Base-by-base conservation (phyloP, 192 early-diverging fungal species). In the Gonapodya prolifera region DNA sequence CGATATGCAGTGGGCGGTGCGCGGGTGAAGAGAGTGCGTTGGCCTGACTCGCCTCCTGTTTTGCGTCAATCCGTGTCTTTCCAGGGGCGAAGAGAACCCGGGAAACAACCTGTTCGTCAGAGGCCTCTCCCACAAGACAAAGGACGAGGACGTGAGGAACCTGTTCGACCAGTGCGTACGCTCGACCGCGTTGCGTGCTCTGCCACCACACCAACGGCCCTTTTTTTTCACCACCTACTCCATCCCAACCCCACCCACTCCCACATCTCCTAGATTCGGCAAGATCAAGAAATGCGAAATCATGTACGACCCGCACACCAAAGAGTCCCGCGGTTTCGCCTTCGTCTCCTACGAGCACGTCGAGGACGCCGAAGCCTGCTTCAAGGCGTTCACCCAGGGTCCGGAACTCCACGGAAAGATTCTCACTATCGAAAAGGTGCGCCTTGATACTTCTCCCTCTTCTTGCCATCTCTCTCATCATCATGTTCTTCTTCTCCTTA, bases 301-400 rank as follows among this genome's bases (percentile, higher is more conserved):
- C 75, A 92, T 93, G 90, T 86, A 86, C 78, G 93, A 94, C 78
- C 93, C 93, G 30, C 93, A 94, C 81, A 87, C 85, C 28, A 85
- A 86, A 31, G 91, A 93, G 71, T 94, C 93, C 33, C 77, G 89
- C 83, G 85, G 91, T 1, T 87, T 87, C 76, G 86, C 83, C 33
- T 88, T 88, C 70, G 82, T 88, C 30, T 78, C 78, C 2, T 87
- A 84, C 76, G 79, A 76, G 28, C 71, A 75, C 30, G 34, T 77
- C 35, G 80, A 80, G 13, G 79, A 80, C 69, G 87, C 87, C 1
- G 83, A 84, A 35, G 79, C 74, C 34, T 86, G 84, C 35, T 1
- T 81, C 13, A 81, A 61, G 28, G 80, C 75, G 30, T 34, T 86
- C 30, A 83, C 79, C 77, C 81, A 81, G 30, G 71, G 73, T 34